Conservation (phyloP, 352 stramenopile genomes). For the Globisporangium acanthophoron region DNA sequence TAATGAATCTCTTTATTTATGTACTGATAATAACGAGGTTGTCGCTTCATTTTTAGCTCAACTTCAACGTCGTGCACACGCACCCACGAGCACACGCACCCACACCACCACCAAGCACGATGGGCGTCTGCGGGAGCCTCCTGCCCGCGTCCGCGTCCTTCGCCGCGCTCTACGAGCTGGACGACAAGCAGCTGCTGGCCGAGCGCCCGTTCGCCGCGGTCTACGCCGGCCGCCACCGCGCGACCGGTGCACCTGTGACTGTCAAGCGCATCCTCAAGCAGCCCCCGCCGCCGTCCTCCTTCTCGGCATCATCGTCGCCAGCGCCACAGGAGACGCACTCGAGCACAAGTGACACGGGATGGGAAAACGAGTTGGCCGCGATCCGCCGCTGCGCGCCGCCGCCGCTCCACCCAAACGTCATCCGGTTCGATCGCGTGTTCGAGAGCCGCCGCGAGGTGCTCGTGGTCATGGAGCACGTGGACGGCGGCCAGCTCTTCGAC, state of each 20-base stretch:
- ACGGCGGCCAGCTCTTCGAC: slow-evolving; percentile 66
- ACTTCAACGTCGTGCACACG: not conserved
- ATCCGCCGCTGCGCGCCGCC: slow-evolving; percentile 31
- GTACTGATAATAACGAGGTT: not conserved
- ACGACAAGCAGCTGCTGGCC: slow-evolving; percentile 36
- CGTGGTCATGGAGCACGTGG: slow-evolving; percentile 54
- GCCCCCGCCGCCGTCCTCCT: not conserved
- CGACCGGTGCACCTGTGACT: slow-evolving; percentile 28
- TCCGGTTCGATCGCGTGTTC: slow-evolving; percentile 43
- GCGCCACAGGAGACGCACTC: not conserved
- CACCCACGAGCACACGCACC: too few species aligned
- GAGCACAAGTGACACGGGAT: slow-evolving; percentile 7
- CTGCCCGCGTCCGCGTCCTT: slow-evolving; percentile 11
- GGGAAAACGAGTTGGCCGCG: slow-evolving; percentile 46
- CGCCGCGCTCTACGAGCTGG: slow-evolving; percentile 32
- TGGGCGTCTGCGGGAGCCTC: slow-evolving; percentile 46
- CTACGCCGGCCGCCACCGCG: slow-evolving; percentile 34
- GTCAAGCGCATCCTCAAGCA: slow-evolving; percentile 65
- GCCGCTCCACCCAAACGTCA: slow-evolving; percentile 44
- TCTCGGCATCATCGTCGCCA: not conserved
- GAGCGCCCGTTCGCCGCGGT: slow-evolving; percentile 42
- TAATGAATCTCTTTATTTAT: not conserved
- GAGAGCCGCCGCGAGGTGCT: slow-evolving; percentile 45
- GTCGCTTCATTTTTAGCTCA: not conserved
- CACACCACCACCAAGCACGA: slow-evolving; percentile 5